Percentiles rank a stretch among this genome's conserved stretches.
phyloP scores from a whole-genome alignment of 306 rosid genomes.

The Albizia julibrissin region DNA sequence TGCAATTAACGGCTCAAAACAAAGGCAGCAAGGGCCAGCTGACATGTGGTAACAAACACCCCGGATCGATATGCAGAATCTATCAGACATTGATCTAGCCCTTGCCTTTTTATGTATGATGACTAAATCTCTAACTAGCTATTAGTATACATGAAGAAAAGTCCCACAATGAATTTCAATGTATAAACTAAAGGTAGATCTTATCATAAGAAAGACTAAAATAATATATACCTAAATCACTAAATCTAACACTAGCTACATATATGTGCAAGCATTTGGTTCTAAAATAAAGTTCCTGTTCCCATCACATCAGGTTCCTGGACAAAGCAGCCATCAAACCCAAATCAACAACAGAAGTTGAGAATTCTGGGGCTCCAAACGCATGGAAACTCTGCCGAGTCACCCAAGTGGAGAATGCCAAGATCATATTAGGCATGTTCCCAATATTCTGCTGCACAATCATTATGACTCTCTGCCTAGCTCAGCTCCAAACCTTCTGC shows the following conservation, averaged over 20 bases:
- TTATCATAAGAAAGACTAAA: too few species aligned
- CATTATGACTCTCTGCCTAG: slow-evolving; percentile 89
- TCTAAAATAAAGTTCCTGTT: slow-evolving; percentile 17
- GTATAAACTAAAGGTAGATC: too few species aligned
- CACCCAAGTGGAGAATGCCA: slow-evolving; percentile 93
- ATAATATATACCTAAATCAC: too few species aligned
- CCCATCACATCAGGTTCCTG: slow-evolving; percentile 55
- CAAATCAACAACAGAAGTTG: slow-evolving; percentile 28
- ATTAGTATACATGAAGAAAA: too few species aligned
- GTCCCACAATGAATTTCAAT: too few species aligned
- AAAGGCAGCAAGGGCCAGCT: too few species aligned
- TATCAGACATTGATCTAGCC: too few species aligned
- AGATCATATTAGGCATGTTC: slow-evolving; percentile 64
- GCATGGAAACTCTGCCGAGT: slow-evolving; percentile 89
- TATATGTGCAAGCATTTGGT: background rate
- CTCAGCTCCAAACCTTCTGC: slow-evolving; percentile 94
- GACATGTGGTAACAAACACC: too few species aligned
- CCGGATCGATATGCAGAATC: too few species aligned
- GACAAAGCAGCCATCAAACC: slow-evolving; percentile 81
- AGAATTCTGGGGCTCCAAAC: slow-evolving; percentile 35
- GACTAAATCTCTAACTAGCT: background rate
- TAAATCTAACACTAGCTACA: background rate
- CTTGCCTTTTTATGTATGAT: background rate
- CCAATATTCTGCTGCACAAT: slow-evolving; percentile 89
- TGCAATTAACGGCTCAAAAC: too few species aligned